A percentile compares a stretch with the other conserved stretches of the same genome.
Evolutionary conservation across 2,329 filamentous ascomycete genomes (phyloP).

Genomic region (Hirsutella thompsonii): DNA sequence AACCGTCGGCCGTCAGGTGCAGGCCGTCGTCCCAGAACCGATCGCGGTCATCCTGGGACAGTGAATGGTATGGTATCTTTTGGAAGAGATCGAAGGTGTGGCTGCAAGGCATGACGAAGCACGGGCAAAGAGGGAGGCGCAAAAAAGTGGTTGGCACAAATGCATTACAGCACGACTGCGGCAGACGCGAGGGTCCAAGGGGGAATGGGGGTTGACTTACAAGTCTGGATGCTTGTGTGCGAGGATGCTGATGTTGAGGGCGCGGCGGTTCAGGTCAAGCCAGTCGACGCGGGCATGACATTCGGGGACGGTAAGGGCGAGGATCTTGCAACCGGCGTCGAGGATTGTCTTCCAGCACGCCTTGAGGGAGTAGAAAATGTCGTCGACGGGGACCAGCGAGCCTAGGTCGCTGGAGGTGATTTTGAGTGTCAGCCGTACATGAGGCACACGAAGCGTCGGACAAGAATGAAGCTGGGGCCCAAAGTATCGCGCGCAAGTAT

Average conservation of each 20-base stretch:
- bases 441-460: no score
- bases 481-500: no score
- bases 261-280: conserved; percentile 22
- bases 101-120: conserved; percentile 21
- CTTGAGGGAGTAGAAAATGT: conserved; percentile 36
- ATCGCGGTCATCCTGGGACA: conserved; percentile 30
- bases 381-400: conserved; percentile 19
- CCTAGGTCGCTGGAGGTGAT: conserved; percentile 34
- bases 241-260: conserved; percentile 41
- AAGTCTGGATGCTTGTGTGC: conserved; percentile 33
- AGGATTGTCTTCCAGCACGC: conserved; percentile 37
- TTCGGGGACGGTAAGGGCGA: conserved; percentile 52
- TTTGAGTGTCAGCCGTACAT: background rate
- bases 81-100: conserved; percentile 42
- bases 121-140: background rate
- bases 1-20: conserved; percentile 45
- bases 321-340: conserved; percentile 36
- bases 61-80: conserved; percentile 38
- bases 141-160: background rate
- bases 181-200: background rate
- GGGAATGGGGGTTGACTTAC: conserved; percentile 25
- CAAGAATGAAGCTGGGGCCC: background rate
- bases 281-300: conserved; percentile 16
- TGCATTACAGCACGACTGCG: background rate
- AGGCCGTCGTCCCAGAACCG: conserved; percentile 49